phyloP scores from a whole-genome alignment of 441 rosid genomes.

The Daphne laureola region DNA sequence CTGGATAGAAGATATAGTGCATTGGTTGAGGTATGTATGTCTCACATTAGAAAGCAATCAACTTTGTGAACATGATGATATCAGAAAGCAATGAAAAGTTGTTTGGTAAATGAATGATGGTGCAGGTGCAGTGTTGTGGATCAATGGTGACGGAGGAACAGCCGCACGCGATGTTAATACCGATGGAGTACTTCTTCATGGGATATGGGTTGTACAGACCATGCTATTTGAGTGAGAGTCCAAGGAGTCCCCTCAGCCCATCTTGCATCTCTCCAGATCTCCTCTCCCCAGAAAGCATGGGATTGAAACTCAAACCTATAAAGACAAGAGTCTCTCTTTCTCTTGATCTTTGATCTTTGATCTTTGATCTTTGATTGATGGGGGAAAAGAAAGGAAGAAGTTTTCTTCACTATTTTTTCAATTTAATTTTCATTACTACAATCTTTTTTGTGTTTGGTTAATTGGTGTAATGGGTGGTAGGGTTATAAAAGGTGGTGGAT shows the following conservation, averaged over 20 bases:
- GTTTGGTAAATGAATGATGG: not conserved
- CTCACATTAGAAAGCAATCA: too few species aligned
- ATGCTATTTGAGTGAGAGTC: constrained; percentile 42
- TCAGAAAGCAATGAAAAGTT: too few species aligned
- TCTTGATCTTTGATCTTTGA: constrained; percentile 24
- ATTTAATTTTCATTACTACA: not conserved
- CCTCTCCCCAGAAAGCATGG: constrained; percentile 77
- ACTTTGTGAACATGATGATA: too few species aligned
- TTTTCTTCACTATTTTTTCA: constrained; percentile 4
- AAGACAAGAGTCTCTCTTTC: constrained; percentile 41
- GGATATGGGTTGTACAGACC: constrained; percentile 60
- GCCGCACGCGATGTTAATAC: constrained; percentile 82
- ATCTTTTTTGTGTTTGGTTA: constrained; percentile 5
- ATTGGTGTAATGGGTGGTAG: constrained; percentile 16
- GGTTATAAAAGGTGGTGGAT: constrained; percentile 15
- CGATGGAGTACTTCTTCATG: constrained; percentile 72
- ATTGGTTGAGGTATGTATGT: constrained; percentile 72
- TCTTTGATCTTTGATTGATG: too few species aligned
- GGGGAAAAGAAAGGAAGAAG: too few species aligned
- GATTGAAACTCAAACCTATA: constrained; percentile 69
- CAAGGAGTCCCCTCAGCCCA: constrained; percentile 61
- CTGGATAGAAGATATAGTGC: constrained; percentile 66
- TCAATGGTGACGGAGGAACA: constrained; percentile 85
- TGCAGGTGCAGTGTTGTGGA: constrained; percentile 71
- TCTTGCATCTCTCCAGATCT: constrained; percentile 74